Percentiles rank a stretch among this genome's conserved stretches.
These are phyloP conservation scores for Phytophthora constricta DNA, from an alignment of 352 stramenopile genomes.

Conservation along the genomic window DNA sequence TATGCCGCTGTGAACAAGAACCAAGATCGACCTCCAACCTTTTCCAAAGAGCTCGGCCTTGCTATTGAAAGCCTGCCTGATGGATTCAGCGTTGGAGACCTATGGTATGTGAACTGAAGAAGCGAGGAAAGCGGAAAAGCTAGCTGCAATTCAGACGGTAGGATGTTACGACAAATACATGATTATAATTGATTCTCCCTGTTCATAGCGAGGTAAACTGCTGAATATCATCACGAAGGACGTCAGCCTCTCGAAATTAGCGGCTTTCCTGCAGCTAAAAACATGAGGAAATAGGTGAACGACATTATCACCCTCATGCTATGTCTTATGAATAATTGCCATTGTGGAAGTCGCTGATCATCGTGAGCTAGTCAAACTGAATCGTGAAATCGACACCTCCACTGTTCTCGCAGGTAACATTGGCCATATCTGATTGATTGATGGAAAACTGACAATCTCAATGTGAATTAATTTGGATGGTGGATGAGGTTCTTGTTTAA, in stretches of 20 bases:
- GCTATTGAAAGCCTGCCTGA: constrained; percentile 87
- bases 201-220: too few species aligned
- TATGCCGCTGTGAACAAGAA: constrained; percentile 89
- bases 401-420: not conserved
- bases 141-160: not conserved
- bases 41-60: constrained; percentile 82
- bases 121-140: not conserved
- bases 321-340: too few species aligned
- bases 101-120: constrained; percentile 72
- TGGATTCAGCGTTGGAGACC: constrained; percentile 68
- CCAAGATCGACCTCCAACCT: constrained; percentile 73
- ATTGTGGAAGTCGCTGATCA: too few species aligned
- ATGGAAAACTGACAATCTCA: too few species aligned
- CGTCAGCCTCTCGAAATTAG: too few species aligned
- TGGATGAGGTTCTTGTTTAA: too few species aligned
- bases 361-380: not conserved
- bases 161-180: not conserved
- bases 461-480: too few species aligned
- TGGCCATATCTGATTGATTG: constrained; percentile 8
- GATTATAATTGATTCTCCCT: too few species aligned
- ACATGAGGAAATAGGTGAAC: too few species aligned
- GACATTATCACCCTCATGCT: too few species aligned
- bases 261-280: too few species aligned
- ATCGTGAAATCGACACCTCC: not conserved
- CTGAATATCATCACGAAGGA: too few species aligned